A percentile compares a stretch with the other conserved stretches of the same genome.
These are phyloP conservation scores for Ophiocordyceps camponoti-floridani DNA, from an alignment of 2,329 filamentous ascomycete species.

Conservation along the genomic window DNA sequence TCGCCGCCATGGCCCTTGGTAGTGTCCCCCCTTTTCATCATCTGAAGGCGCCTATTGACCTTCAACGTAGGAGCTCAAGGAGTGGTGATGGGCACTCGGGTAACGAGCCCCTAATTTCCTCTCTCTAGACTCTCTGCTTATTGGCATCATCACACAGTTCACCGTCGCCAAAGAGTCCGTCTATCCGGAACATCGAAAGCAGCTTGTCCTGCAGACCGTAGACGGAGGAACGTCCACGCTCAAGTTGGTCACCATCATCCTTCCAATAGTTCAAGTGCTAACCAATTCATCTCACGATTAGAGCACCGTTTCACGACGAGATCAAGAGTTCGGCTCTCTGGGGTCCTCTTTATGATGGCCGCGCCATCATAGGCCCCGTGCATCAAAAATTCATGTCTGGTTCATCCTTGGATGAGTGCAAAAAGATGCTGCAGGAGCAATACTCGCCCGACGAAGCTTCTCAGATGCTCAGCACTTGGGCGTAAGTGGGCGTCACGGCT, in stretches of 20 bases:
- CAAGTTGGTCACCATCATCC: constrained; percentile 15
- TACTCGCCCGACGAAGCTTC: constrained; percentile 14
- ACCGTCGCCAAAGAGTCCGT: constrained; percentile 23
- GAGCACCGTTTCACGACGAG: constrained; percentile 23
- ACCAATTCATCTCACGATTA: constrained; percentile 1
- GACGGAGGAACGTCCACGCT: constrained; percentile 27
- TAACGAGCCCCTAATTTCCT: constrained; percentile 1
- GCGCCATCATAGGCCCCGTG: constrained; percentile 20
- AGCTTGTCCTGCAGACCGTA: constrained; percentile 18
- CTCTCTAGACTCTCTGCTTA: not conserved
- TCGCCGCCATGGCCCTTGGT: constrained; percentile 37
- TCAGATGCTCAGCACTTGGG: constrained; percentile 18
- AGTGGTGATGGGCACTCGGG: constrained; percentile 24
- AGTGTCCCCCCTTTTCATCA: not conserved
- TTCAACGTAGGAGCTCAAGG: constrained; percentile 20
- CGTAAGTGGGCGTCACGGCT: constrained; percentile 9
- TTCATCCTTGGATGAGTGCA: constrained; percentile 22
- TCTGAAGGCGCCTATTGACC: not conserved
- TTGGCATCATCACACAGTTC: constrained; percentile 14
- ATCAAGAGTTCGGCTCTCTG: constrained; percentile 19
- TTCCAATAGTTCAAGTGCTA: not conserved
- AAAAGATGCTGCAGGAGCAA: constrained; percentile 17
- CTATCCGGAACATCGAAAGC: constrained; percentile 21
- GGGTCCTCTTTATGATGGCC: constrained; percentile 24
- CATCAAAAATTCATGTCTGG: constrained; percentile 21